Base-by-base conservation (phyloP, 495 filamentous ascomycete species). In the Friedmanniomyces simplex region DNA sequence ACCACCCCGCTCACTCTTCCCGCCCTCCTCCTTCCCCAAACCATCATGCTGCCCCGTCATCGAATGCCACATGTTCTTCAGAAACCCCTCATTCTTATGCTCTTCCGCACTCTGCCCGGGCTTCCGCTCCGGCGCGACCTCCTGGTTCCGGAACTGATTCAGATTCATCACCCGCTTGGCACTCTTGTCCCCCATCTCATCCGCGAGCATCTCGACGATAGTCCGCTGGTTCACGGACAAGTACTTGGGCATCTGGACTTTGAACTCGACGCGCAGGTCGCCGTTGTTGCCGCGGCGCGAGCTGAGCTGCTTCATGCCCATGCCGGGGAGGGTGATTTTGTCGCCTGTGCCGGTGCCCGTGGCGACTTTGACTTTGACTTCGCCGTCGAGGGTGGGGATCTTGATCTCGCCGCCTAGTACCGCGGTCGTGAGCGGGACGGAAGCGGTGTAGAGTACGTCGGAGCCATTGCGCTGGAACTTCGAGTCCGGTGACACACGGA, bases 301-400 rank as follows among this genome's bases (percentile, higher is more conserved):
- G 46, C 73, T 71, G 34, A 97, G 72, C 64, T 84, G 87, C 71
- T 85, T 87, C 93, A 98, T 96, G 36, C 93, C 93, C 82, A 86
- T 88, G 13, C 91, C 90, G 1, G 81, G 69, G 32, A 97, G 73
- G 0, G 88, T 91, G 63, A 95, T 83, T 66, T 83, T 87, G 63
- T 98, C 93, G 47, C 93, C 93, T 1, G 93, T 95, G 59, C 82
- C 89, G 13, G 93, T 96, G 46, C 93, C 94, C 0, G 89, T 90
- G 26, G 82, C 81, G 16, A 98, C 85, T 68, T 87, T 88, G 42
- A 97, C 79, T 69, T 86, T 90, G 52, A 93, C 89, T 47, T 95
- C 82, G 24, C 85, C 87, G 56, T 96, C 89, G 26, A 98, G 77
- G 1, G 93, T 97, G 22, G 94, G 94, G 34, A 98, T 78, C 32